Evolutionary conservation across 2,329 filamentous ascomycete species (phyloP).

Genomic region (Xylariaceae sp.): DNA sequence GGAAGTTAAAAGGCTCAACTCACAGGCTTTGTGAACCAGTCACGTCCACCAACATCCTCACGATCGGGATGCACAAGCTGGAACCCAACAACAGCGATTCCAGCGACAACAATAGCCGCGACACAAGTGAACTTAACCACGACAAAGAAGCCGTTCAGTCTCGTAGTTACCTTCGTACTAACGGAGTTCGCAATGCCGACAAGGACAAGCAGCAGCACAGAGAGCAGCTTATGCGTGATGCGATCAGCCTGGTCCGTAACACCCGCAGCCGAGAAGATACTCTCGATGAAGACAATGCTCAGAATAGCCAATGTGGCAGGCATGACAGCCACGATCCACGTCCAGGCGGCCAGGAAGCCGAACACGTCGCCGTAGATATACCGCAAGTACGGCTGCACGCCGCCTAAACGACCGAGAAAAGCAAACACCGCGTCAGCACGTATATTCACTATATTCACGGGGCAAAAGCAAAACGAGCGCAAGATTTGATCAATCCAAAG

Average conservation of each 20-base stretch:
- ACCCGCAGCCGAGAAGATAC: conserved; percentile 49
- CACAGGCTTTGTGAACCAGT: conserved; percentile 44
- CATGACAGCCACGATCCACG: conserved; percentile 60
- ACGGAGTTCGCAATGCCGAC: conserved; percentile 50
- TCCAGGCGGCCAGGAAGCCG: conserved; percentile 61
- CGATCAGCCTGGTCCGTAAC: conserved; percentile 39
- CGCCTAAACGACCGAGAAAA: conserved; percentile 36
- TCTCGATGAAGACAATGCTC: conserved; percentile 59
- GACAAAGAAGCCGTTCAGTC: conserved; percentile 53
- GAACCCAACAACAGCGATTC: conserved; percentile 41
- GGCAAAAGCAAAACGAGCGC: not conserved
- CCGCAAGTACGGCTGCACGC: conserved; percentile 57
- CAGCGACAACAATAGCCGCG: conserved; percentile 44
- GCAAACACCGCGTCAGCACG: not conserved
- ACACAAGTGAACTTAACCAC: conserved; percentile 49
- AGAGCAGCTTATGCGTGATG: conserved; percentile 47
- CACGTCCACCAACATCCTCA: conserved; percentile 41
- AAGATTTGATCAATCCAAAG: not conserved
- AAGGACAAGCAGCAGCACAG: conserved; percentile 42
- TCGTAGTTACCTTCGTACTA: conserved; percentile 51
- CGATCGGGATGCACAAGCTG: conserved; percentile 35
- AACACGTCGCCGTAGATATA: conserved; percentile 56
- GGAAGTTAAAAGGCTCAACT: not conserved
- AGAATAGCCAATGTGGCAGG: conserved; percentile 60
- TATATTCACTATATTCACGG: not conserved